Conservation (phyloP, 1,139 yeast genomes). For the Arxiozyma bovina region DNA sequence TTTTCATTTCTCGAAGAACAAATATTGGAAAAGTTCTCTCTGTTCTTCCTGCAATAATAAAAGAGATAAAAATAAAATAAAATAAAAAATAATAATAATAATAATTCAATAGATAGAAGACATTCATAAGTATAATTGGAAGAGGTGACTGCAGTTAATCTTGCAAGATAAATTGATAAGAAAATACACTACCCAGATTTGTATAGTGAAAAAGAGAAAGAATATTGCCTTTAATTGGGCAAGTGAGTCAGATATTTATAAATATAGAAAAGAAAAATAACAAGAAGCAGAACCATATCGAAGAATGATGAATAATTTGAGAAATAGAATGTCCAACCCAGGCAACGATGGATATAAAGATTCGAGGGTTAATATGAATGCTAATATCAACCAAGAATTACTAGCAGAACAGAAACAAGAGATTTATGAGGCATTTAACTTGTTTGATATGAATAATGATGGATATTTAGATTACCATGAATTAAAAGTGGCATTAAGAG, state of each 20-base stretch:
- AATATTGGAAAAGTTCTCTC: too few relatives aligned
- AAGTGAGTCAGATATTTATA: background rate
- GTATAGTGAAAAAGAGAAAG: too few relatives aligned
- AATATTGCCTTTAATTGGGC: background rate
- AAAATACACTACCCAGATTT: too few relatives aligned
- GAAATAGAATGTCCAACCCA: background rate
- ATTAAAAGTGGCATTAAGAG: constrained; percentile 82
- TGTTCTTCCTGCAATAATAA: too few relatives aligned
- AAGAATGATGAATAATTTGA: background rate
- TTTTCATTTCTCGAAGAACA: too few relatives aligned
- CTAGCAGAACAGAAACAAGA: constrained; percentile 88
- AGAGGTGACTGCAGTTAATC: too few relatives aligned
- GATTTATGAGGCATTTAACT: constrained; percentile 83
- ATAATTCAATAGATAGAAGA: too few relatives aligned
- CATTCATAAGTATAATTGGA: too few relatives aligned
- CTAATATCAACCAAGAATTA: constrained; percentile 33
- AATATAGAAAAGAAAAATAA: background rate
- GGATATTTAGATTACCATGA: constrained; percentile 90
- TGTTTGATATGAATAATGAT: constrained; percentile 89
- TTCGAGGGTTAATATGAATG: background rate
- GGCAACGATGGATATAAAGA: background rate
- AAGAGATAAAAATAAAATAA: too few relatives aligned
- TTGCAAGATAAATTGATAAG: too few relatives aligned
- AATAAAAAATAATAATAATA: too few relatives aligned
- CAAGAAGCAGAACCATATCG: background rate